phyloP scores from a whole-genome alignment of 352 stramenopile species.

The Globisporangium alternatum region DNA sequence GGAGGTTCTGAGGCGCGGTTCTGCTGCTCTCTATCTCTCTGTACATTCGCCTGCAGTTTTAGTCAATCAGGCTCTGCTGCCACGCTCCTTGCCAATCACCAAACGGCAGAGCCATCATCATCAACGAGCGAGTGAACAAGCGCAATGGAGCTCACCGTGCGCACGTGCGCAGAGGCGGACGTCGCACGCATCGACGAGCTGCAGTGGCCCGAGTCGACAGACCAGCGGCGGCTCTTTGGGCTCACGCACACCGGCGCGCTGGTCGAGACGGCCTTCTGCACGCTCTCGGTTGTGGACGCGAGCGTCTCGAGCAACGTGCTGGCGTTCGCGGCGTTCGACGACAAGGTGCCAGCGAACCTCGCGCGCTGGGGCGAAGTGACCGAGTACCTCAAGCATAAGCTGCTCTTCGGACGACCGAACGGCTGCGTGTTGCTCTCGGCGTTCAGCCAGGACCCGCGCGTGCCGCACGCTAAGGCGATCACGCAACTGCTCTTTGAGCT shows the following conservation, averaged over 20 bases:
- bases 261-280: constrained; percentile 57
- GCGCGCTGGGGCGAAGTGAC: constrained; percentile 53
- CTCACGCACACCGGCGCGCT: constrained; percentile 52
- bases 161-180: constrained; percentile 40
- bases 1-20: too few relatives aligned
- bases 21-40: background rate
- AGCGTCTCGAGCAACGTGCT: constrained; percentile 14
- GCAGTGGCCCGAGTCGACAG: constrained; percentile 32
- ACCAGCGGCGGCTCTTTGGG: constrained; percentile 56
- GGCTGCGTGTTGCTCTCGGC: constrained; percentile 51
- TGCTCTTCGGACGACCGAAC: constrained; percentile 43
- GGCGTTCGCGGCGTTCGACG: constrained; percentile 64
- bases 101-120: background rate
- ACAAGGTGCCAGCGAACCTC: constrained; percentile 43
- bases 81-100: background rate
- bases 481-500: constrained; percentile 40
- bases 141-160: constrained; percentile 38
- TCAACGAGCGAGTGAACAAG: background rate
- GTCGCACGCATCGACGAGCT: constrained; percentile 39
- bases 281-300: constrained; percentile 38
- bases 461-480: constrained; percentile 24
- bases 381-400: constrained; percentile 62
- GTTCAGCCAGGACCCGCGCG: constrained; percentile 36
- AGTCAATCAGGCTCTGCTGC: too few relatives aligned
- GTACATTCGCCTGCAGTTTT: too few relatives aligned